These are phyloP conservation scores for Trametes hirsuta DNA, from an alignment of 1,284 basidiomycete species.

Conservation along the genomic window DNA sequence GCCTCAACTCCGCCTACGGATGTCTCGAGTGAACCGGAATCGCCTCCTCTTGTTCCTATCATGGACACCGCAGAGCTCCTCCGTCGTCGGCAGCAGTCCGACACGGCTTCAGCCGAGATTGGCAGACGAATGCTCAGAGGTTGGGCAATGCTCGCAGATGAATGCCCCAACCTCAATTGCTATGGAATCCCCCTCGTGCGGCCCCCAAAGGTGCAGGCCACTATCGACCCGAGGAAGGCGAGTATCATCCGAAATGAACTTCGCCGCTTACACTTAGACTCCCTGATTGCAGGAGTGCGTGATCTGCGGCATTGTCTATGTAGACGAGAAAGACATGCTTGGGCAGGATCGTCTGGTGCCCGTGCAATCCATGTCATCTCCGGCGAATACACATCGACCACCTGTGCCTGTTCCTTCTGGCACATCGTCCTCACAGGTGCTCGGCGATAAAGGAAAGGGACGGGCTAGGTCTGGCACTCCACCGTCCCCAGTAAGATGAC, in stretches of 20 bases:
- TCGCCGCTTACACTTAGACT: neutral
- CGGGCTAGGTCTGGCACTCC: neutral
- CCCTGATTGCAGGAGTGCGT: constrained; percentile 68
- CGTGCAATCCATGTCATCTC: constrained; percentile 16
- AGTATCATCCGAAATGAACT: constrained; percentile 18
- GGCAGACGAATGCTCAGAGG: constrained; percentile 76
- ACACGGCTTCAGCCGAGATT: constrained; percentile 76
- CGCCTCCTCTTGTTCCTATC: constrained; percentile 62
- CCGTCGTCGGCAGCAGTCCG: constrained; percentile 76
- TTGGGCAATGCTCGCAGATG: constrained; percentile 85
- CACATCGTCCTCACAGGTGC: neutral
- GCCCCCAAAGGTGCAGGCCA: constrained; percentile 64
- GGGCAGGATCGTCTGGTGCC: constrained; percentile 54
- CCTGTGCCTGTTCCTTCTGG: neutral
- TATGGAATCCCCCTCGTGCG: constrained; percentile 76
- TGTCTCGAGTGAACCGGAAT: constrained; percentile 59
- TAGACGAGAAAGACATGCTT: constrained; percentile 52
- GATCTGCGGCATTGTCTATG: constrained; percentile 66
- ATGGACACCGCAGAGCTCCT: constrained; percentile 65
- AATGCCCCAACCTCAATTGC: constrained; percentile 69
- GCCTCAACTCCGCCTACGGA: constrained; percentile 78
- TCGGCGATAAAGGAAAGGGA: constrained; percentile 13
- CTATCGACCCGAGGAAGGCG: constrained; percentile 68
- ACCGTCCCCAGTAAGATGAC: neutral
- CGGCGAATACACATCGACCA: constrained; percentile 6